Evolutionary conservation across 192 early-diverging fungal genomes (phyloP), one percentile per base, ranked within the genome.

Genomic region (Allomyces macrogynus): DNA sequence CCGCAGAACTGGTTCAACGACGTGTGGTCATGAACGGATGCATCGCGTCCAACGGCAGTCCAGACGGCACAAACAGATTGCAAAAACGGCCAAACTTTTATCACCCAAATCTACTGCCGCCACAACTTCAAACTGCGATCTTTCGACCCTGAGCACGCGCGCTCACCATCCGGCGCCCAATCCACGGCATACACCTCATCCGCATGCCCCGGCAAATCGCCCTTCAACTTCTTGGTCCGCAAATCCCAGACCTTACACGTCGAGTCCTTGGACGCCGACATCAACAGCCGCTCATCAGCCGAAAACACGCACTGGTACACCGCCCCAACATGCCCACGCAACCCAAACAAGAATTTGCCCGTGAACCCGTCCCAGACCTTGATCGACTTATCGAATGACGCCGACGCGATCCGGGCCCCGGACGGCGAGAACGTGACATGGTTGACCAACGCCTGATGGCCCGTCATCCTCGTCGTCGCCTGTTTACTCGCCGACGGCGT

Each of bases 301-400:
- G 92, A 95, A 86, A 89, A 98, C 68, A 86, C 86, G 43, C 93
- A 87, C 77, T 95, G 93, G 80, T 95, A 98, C 11, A 98, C 95
- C 3, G 91, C 88, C 40, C 89, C 87, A 22, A 98, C 95, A 69
- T 98, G 95, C 27, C 95, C 95, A 23, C 91, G 81, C 25, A 98
- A 80, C 57, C 92, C 92, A 8, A 87, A 80, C 64, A 96, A 77
- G 68, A 96, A 98, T 78, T 85, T 86, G 67, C 95, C 95, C 0
- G 82, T 88, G 10, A 67, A 62, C 25, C 88, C 90, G 72, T 98
- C 93, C 95, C 95, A 98, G 23, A 98, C 74, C 75, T 98, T 98
- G 60, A 98, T 91, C 60, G 86, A 87, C 73, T 98, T 98, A 74
- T 98, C 95, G 67, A 96, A 98, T 63, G 87, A 86, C 9, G 92